Percentiles rank a stretch among this genome's conserved stretches.
phyloP scores from a whole-genome alignment of 2,329 filamentous ascomycete species.

The Ceratocystiopsis brevicomis region DNA sequence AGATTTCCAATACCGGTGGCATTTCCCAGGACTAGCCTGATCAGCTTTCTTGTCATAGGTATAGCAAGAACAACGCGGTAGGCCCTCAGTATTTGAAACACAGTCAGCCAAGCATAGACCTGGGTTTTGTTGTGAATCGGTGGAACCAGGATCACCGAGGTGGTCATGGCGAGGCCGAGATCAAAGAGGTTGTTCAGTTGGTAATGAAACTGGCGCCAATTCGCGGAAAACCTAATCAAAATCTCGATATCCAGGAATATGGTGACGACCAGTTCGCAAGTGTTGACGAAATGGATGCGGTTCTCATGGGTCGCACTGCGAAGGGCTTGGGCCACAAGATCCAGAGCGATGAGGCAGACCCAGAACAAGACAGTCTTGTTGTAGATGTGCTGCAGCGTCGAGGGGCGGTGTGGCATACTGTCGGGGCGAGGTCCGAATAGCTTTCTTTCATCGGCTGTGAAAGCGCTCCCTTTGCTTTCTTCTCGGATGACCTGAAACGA shows the following conservation, averaged over 20 bases:
- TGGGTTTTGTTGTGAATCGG: conserved; percentile 52
- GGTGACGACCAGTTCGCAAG: conserved; percentile 58
- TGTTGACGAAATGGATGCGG: conserved; percentile 46
- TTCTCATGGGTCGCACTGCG: conserved; percentile 58
- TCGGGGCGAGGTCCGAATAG: conserved; percentile 19
- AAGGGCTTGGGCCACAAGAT: conserved; percentile 59
- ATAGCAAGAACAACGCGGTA: conserved; percentile 86
- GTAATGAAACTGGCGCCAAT: conserved; percentile 66
- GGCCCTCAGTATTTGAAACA: conserved; percentile 82
- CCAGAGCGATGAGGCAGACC: conserved; percentile 63
- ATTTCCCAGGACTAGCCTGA: conserved; percentile 77
- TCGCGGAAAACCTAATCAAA: conserved; percentile 51
- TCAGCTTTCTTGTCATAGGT: conserved; percentile 69
- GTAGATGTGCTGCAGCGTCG: conserved; percentile 49
- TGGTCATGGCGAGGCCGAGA: conserved; percentile 59
- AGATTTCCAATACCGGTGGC: conserved; percentile 81
- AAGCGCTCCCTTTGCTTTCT: conserved; percentile 85
- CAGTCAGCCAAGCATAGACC: conserved; percentile 68
- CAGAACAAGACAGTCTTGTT: conserved; percentile 58
- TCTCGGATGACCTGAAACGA: conserved; percentile 97
- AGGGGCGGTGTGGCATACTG: conserved; percentile 20
- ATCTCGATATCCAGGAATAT: conserved; percentile 68
- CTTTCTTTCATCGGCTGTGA: conserved; percentile 52
- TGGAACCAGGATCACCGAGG: conserved; percentile 70
- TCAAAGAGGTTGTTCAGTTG: conserved; percentile 64